Percentiles rank a stretch among this genome's conserved stretches.
Conservation (phyloP, 331 rosid species). For the Quercus lobata region DNA sequence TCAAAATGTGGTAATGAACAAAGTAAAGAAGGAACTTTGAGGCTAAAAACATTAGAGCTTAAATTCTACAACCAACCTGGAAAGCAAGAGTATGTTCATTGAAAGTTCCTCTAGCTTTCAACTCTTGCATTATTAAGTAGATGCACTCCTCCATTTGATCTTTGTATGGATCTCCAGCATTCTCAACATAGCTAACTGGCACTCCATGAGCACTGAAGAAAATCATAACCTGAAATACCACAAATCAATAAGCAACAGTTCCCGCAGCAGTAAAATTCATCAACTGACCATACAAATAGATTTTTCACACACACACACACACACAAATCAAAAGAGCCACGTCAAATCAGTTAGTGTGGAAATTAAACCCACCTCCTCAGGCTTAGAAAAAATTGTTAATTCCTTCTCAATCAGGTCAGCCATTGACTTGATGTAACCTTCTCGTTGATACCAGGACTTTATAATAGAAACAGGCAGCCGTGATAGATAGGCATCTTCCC, state of each 20-base stretch:
- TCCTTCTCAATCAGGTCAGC: constrained; percentile 87
- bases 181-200: constrained; percentile 88
- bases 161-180: constrained; percentile 95
- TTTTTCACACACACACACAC: background rate
- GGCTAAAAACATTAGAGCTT: background rate
- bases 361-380: constrained; percentile 60
- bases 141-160: constrained; percentile 99
- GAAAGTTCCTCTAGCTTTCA: constrained; percentile 76
- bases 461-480: constrained; percentile 85
- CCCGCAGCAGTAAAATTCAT: constrained; percentile 5
- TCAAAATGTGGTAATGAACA: background rate
- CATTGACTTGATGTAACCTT: constrained; percentile 92
- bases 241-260: constrained; percentile 2
- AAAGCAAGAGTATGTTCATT: constrained; percentile 94
- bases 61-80: constrained; percentile 55
- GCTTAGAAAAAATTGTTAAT: constrained; percentile 56
- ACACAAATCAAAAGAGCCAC: constrained; percentile 12
- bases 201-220: constrained; percentile 99
- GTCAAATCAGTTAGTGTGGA: constrained; percentile 11
- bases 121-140: constrained; percentile 84
- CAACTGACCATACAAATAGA: constrained; percentile 1
- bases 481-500: constrained; percentile 76
- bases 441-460: constrained; percentile 88
- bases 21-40: background rate
- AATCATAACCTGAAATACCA: constrained; percentile 60